Evolutionary conservation across 305 asterid genomes (phyloP).

Genomic region (Fraxinus floribunda): DNA sequence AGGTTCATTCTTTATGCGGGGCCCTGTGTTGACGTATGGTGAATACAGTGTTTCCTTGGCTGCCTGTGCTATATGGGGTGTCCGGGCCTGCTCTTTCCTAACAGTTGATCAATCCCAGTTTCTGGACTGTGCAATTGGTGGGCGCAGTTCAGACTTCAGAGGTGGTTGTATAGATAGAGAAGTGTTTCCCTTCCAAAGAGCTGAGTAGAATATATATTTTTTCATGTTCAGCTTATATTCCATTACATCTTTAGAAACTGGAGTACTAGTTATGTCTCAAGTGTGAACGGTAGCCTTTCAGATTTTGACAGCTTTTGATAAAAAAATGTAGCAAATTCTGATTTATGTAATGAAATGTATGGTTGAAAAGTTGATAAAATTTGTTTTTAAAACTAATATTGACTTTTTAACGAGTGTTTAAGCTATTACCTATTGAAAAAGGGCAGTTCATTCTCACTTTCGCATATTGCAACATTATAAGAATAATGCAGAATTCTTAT

Average conservation of each 20-base stretch:
- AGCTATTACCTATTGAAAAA: background rate
- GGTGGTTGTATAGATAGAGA: conserved; percentile 25
- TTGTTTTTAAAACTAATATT: background rate
- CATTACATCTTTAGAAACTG: background rate
- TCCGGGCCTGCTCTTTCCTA: conserved; percentile 19
- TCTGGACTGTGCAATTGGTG: conserved; percentile 16
- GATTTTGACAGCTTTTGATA: background rate
- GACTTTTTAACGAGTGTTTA: background rate
- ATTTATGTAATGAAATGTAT: background rate
- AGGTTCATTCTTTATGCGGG: conserved; percentile 15
- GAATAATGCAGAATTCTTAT: background rate
- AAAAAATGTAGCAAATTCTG: background rate
- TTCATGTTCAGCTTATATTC: conserved; percentile 16
- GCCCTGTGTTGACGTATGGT: background rate
- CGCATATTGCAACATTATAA: background rate
- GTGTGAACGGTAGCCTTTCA: background rate
- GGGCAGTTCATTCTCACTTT: background rate
- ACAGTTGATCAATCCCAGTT: conserved; percentile 14
- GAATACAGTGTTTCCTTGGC: conserved; percentile 17
- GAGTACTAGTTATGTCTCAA: background rate
- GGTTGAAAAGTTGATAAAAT: background rate
- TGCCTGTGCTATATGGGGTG: conserved; percentile 20
- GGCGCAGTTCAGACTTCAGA: conserved; percentile 20
- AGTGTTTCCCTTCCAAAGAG: conserved; percentile 11
- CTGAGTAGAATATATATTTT: conserved; percentile 13